These are phyloP conservation scores for Gyromitra esculenta DNA, from an alignment of 2,329 filamentous ascomycete species.

Conservation along the genomic window DNA sequence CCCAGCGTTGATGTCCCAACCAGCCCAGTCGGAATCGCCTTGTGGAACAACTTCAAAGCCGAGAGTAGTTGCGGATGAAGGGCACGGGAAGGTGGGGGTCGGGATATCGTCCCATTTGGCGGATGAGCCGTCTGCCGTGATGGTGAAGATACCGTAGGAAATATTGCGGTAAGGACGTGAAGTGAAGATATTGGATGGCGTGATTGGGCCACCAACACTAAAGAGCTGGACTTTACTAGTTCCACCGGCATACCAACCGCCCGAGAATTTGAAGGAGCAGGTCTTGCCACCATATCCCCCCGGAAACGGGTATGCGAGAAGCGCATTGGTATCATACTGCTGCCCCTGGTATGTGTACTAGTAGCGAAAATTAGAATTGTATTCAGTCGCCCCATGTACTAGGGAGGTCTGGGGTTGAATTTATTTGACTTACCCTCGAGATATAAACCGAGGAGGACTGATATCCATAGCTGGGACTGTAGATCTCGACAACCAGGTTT, in stretches of 20 bases:
- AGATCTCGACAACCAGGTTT: not conserved
- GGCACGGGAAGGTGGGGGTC: conserved; percentile 26
- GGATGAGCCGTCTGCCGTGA: not conserved
- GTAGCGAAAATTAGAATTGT: not conserved
- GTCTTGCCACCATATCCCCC: not conserved
- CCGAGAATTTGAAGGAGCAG: not conserved
- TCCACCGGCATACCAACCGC: conserved; percentile 20
- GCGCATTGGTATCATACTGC: conserved; percentile 1
- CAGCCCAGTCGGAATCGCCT: conserved; percentile 18
- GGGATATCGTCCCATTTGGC: conserved; percentile 26
- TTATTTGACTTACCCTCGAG: not conserved
- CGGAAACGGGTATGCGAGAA: not conserved
- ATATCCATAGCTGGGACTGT: not conserved
- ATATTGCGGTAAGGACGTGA: conserved; percentile 26
- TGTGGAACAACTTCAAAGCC: conserved; percentile 25
- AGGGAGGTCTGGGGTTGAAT: not conserved
- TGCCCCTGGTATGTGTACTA: not conserved
- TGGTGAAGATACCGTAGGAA: conserved; percentile 22
- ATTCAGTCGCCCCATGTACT: not conserved
- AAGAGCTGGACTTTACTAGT: conserved; percentile 36
- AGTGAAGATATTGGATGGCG: conserved; percentile 10
- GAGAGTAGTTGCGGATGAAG: conserved; percentile 19
- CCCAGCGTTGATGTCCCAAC: not conserved
- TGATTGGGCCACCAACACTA: conserved; percentile 20
- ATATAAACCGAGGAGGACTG: not conserved